These are phyloP conservation scores for Phialocephala sp. DNA, from an alignment of 2,329 filamentous ascomycete species.

Conservation along the genomic window DNA sequence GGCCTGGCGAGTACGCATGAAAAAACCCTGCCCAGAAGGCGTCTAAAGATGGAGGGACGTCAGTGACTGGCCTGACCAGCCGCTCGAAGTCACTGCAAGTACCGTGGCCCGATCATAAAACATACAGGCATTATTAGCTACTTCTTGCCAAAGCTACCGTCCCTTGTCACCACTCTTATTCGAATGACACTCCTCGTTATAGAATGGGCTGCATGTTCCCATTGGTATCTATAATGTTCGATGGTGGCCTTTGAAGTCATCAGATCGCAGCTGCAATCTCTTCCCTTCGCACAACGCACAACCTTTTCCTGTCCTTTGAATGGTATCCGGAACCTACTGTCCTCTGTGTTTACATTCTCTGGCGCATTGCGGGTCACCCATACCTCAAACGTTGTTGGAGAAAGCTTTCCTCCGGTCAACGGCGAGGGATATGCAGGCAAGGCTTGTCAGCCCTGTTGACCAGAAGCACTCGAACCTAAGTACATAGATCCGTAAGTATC, in stretches of 20 bases:
- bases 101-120: slow-evolving; percentile 45
- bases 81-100: slow-evolving; percentile 54
- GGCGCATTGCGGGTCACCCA: slow-evolving; percentile 11
- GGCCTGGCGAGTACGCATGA: slow-evolving; percentile 15
- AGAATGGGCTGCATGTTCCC: slow-evolving; percentile 39
- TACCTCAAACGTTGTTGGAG: slow-evolving; percentile 20
- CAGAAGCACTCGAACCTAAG: slow-evolving; percentile 33
- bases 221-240: slow-evolving; percentile 36
- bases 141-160: slow-evolving; percentile 25
- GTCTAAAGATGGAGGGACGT: slow-evolving; percentile 20
- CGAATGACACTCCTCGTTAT: slow-evolving; percentile 30
- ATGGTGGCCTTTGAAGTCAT: slow-evolving; percentile 37
- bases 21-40: slow-evolving; percentile 22
- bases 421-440: slow-evolving; percentile 38
- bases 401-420: slow-evolving; percentile 26
- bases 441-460: slow-evolving; percentile 39
- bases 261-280: slow-evolving; percentile 35
- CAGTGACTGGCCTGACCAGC: slow-evolving; percentile 49
- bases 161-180: slow-evolving; percentile 37
- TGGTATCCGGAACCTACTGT: slow-evolving; percentile 1
- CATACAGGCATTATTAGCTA: slow-evolving; percentile 34
- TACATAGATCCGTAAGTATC: slow-evolving; percentile 40
- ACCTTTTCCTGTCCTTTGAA: slow-evolving; percentile 6
- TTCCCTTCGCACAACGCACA: slow-evolving; percentile 12
- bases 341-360: slow-evolving; percentile 8